Conservation (phyloP, 2,329 filamentous ascomycete genomes). For the Zymoseptoria ardabiliae region DNA sequence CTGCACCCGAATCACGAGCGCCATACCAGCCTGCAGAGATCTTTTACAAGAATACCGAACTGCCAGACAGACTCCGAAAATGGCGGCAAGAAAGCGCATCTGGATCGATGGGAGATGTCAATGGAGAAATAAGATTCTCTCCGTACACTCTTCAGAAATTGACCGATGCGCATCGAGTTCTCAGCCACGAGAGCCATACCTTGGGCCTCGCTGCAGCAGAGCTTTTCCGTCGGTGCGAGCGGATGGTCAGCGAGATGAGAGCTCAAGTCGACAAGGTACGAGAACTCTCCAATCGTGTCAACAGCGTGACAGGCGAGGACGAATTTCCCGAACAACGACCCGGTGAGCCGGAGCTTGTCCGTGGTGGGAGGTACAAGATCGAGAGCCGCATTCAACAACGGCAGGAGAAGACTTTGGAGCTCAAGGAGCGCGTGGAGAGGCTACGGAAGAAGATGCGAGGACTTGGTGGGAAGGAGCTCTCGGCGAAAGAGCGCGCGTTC, state of each 20-base stretch:
- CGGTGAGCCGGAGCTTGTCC: slow-evolving; percentile 18
- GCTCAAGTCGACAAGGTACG: slow-evolving; percentile 61
- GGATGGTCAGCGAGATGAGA: slow-evolving; percentile 59
- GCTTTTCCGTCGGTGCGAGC: slow-evolving; percentile 63
- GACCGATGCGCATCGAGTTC: slow-evolving; percentile 63
- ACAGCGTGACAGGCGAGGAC: slow-evolving; percentile 57
- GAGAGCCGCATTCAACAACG: slow-evolving; percentile 52
- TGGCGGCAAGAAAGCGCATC: slow-evolving; percentile 13
- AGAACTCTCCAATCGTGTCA: slow-evolving; percentile 59
- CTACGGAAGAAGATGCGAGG: slow-evolving; percentile 44
- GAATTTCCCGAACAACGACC: slow-evolving; percentile 39
- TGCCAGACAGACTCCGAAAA: slow-evolving; percentile 42
- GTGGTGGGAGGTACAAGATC: slow-evolving; percentile 40
- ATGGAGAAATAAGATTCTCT: slow-evolving; percentile 62
- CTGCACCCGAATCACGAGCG: slow-evolving; percentile 56
- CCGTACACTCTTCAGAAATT: slow-evolving; percentile 64
- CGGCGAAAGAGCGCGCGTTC: slow-evolving; percentile 56
- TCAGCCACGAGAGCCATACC: slow-evolving; percentile 61
- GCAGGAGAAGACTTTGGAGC: slow-evolving; percentile 48
- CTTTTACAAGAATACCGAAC: slow-evolving; percentile 51
- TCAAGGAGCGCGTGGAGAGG: slow-evolving; percentile 54
- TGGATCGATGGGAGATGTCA: slow-evolving; percentile 45
- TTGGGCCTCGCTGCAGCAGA: slow-evolving; percentile 65
- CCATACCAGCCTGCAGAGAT: slow-evolving; percentile 42
- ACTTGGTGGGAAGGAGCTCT: slow-evolving; percentile 49